These are phyloP conservation scores for Cryptococcus sp. DNA, from an alignment of 1,284 basidiomycete genomes.

Conservation along the genomic window DNA sequence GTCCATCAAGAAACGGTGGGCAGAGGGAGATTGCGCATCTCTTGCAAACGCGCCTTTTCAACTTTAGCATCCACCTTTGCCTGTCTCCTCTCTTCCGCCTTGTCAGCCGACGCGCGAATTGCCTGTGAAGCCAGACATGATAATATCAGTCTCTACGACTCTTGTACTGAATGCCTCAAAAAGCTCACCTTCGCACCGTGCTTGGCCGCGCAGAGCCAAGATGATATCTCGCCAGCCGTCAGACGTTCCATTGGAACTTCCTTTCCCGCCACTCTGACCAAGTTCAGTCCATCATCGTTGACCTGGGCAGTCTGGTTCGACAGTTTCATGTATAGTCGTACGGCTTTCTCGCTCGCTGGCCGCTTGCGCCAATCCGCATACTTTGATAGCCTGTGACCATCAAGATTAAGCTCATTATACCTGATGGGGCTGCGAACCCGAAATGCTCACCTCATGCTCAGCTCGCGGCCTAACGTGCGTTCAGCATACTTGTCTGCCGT, in stretches of 20 bases:
- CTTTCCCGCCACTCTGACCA: slow-evolving; percentile 24
- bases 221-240: slow-evolving; percentile 34
- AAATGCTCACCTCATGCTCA: slow-evolving; percentile 24
- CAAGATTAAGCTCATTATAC: not conserved
- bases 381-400: slow-evolving; percentile 60
- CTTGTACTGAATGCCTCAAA: not conserved
- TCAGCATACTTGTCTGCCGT: slow-evolving; percentile 52
- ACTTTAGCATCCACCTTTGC: slow-evolving; percentile 12
- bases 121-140: slow-evolving; percentile 4
- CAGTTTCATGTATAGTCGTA: slow-evolving; percentile 63
- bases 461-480: slow-evolving; percentile 22
- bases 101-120: slow-evolving; percentile 11
- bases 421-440: not conserved
- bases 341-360: slow-evolving; percentile 68
- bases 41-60: slow-evolving; percentile 16
- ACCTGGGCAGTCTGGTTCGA: slow-evolving; percentile 27
- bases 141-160: not conserved
- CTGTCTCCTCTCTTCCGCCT: slow-evolving; percentile 6
- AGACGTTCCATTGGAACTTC: slow-evolving; percentile 15
- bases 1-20: slow-evolving; percentile 2
- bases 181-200: slow-evolving; percentile 37
- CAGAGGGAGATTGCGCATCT: slow-evolving; percentile 20
- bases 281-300: slow-evolving; percentile 1
- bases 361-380: slow-evolving; percentile 71
- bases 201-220: slow-evolving; percentile 34